Base-by-base conservation (phyloP, 139 green algal species). In the Desmodesmus armatus region DNA sequence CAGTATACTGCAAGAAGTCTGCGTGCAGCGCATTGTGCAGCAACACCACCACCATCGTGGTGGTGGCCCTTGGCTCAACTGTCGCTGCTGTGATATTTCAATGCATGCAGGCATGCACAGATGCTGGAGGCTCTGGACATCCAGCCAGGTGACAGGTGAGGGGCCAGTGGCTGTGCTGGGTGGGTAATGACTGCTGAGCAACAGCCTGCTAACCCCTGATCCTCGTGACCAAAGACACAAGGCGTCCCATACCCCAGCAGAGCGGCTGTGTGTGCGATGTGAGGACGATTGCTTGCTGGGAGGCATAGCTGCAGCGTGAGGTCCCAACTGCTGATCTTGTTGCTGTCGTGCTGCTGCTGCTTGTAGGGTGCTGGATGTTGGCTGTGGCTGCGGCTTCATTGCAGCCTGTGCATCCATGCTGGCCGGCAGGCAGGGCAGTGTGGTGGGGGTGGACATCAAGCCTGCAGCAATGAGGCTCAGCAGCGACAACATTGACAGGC, bases 91-190 rank as follows among this genome's bases (percentile, higher is more conserved):
- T n/a, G n/a, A n/a, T n/a, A n/a, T n/a, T n/a, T n/a, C n/a, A n/a
- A n/a, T n/a, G n/a, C n/a, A n/a, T 47, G 72, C 85, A 84, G 78
- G 78, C 80, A 86, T 70, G 67, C 80, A 9, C 80, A 80, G 49
- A 44, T 86, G 49, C 85, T 93, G 77, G 78, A 90, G 51, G 76
- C 75, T 4, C 79, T 91, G 60, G 69, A 84, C 23, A 72, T 91
- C 2, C 33, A 77, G 13, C 63, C 60, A 27, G 87, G 85, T 13
- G 65, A 88, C 66, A 70, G 80, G 80, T 86, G 67, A n/a, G 78
- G 1, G 33, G n/a, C 63, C n/a, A 35, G 63, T 15, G 13, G 27
- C 27, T 72, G 25, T 33, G 27, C 23, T 33, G 9, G 27, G 63
- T 9, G 63, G 23, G 63, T 7, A 15, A 72, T 15, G 53, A 19